Percentiles rank a stretch among this genome's conserved stretches.
Evolutionary conservation across 2,329 filamentous ascomycete genomes (phyloP).

Genomic region (Botrytis fabae): DNA sequence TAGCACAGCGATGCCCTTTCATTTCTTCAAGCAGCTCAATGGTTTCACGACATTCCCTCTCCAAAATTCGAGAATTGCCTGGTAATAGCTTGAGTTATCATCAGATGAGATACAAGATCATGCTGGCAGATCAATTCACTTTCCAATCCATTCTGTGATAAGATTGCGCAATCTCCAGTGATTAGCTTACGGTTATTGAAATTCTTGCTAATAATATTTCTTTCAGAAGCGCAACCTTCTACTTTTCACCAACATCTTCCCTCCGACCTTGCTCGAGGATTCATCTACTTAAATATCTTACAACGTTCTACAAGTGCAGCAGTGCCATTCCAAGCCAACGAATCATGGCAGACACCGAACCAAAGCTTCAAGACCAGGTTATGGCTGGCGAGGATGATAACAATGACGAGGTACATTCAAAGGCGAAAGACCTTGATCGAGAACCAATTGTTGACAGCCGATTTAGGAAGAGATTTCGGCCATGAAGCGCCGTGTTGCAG

Average conservation of each 20-base stretch:
- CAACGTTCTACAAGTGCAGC: background rate
- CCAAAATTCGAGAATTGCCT: background rate
- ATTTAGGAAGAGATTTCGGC: constrained; percentile 74
- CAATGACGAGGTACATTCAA: constrained; percentile 39
- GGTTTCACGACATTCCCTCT: background rate
- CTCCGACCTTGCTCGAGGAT: background rate
- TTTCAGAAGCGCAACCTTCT: constrained; percentile 6
- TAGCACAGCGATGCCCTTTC: background rate
- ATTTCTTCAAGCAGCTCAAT: background rate
- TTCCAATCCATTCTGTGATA: background rate
- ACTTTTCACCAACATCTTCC: constrained; percentile 1
- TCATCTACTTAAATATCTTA: background rate
- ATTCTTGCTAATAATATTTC: constrained; percentile 17
- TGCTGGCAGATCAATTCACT: constrained; percentile 12
- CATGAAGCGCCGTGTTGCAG: constrained; percentile 83
- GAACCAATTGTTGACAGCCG: constrained; percentile 14
- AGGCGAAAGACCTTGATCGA: background rate
- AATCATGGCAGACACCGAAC: constrained; percentile 37
- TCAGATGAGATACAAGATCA: background rate
- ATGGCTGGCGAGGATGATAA: constrained; percentile 38
- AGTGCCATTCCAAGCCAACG: background rate
- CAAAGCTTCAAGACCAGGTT: constrained; percentile 36
- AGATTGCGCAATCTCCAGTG: background rate
- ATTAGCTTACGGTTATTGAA: background rate
- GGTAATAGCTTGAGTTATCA: background rate